Conservation (phyloP, 108 stramenopile species). For the Schizochytrium sp. region DNA sequence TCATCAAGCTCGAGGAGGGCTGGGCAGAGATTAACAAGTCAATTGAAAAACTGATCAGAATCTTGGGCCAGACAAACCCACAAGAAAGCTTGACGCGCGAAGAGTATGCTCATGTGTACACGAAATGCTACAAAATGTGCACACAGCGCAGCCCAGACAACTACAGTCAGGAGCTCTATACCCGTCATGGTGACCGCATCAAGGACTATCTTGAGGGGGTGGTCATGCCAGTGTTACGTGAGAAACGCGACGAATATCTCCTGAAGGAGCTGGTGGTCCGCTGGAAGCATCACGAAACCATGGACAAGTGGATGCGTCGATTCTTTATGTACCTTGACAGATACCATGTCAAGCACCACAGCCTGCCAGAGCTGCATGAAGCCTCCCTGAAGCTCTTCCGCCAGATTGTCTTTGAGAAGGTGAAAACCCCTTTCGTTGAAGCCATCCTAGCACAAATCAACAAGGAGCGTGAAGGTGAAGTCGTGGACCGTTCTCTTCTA, state of each 20-base stretch:
- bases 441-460: constrained; percentile 93
- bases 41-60: constrained; percentile 99
- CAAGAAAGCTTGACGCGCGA: constrained; percentile 94
- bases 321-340: constrained; percentile 99
- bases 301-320: constrained; percentile 99
- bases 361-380: constrained; percentile 80
- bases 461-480: constrained; percentile 90
- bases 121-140: constrained; percentile 99
- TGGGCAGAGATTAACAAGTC: constrained; percentile 77
- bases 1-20: constrained; percentile 60
- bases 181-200: constrained; percentile 94
- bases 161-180: constrained; percentile 97
- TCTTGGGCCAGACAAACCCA: constrained; percentile 96
- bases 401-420: constrained; percentile 91
- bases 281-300: constrained; percentile 97
- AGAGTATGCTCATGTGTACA: constrained; percentile 76
- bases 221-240: constrained; percentile 89
- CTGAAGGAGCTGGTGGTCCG: constrained; percentile 91
- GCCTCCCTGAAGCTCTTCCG: constrained; percentile 92
- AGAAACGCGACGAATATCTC: constrained; percentile 83
- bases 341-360: constrained; percentile 89
- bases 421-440: constrained; percentile 85
- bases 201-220: constrained; percentile 86
- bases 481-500: constrained; percentile 94
- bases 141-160: constrained; percentile 99